phyloP scores from a whole-genome alignment of 176 grass and related monocot species.

The Elymus sibiricus region DNA sequence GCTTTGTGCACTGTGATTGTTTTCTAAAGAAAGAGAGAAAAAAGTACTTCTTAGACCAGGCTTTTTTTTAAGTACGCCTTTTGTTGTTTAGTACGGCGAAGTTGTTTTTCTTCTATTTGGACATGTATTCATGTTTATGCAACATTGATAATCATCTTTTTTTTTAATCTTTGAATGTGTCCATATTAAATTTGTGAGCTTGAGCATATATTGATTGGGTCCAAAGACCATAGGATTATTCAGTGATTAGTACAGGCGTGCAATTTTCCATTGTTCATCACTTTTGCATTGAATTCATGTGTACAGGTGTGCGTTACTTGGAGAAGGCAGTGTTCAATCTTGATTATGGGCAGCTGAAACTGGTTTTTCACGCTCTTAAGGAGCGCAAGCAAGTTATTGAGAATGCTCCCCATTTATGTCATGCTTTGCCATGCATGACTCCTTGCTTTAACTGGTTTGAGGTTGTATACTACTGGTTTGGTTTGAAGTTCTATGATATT shows the following conservation, averaged over 20 bases:
- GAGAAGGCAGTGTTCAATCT: slow-evolving; percentile 98
- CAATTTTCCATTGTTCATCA: background rate
- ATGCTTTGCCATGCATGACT: slow-evolving; percentile 95
- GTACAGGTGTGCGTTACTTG: slow-evolving; percentile 84
- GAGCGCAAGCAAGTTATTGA: slow-evolving; percentile 93
- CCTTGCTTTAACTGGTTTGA: slow-evolving; percentile 99
- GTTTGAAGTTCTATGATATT: slow-evolving; percentile 90
- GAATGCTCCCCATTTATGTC: slow-evolving; percentile 86
- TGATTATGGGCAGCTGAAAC: slow-evolving; percentile 86
- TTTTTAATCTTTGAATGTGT: background rate
- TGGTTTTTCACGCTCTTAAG: slow-evolving; percentile 94
- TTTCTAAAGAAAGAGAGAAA: background rate
- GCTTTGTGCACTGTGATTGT: background rate
- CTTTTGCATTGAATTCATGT: slow-evolving; percentile 13
- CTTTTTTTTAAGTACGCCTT: background rate
- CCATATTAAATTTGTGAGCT: background rate
- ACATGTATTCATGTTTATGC: background rate
- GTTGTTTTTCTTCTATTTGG: background rate
- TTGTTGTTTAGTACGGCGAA: background rate
- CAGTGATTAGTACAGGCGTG: background rate
- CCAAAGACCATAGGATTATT: background rate
- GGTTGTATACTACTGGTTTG: slow-evolving; percentile 86
- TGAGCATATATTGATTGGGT: background rate
- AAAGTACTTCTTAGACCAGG: background rate
- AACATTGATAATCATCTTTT: background rate